Evolutionary conservation across 169 alveolate species (phyloP).

Genomic region (Perkinsus marinus): DNA sequence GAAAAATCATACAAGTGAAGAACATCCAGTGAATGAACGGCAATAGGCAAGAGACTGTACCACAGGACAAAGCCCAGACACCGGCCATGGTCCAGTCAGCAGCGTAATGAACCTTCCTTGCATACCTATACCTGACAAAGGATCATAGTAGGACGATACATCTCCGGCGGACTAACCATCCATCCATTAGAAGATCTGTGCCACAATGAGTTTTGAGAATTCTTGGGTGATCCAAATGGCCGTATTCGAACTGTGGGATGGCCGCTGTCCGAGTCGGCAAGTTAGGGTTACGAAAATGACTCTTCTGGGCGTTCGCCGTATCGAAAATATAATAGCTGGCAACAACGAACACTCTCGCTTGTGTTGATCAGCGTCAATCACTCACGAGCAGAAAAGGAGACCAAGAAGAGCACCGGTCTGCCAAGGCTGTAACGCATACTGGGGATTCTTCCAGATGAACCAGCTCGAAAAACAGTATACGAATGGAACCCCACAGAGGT

Average conservation of each 20-base stretch:
- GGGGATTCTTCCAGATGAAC: slow-evolving; percentile 2
- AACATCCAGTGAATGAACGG: slow-evolving; percentile 10
- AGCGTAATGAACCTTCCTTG: slow-evolving; percentile 14
- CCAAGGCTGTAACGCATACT: background rate
- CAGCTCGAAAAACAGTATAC: slow-evolving; percentile 7
- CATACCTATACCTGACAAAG: background rate
- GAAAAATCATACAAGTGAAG: slow-evolving; percentile 2
- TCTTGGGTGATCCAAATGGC: slow-evolving; percentile 6
- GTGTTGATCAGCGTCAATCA: too few relatives aligned
- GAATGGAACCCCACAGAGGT: slow-evolving; percentile 16
- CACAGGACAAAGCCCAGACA: slow-evolving; percentile 11
- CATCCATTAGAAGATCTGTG: slow-evolving; percentile 2
- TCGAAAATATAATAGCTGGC: slow-evolving; percentile 13
- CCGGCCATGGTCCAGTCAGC: slow-evolving; percentile 15
- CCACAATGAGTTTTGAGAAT: slow-evolving; percentile 7
- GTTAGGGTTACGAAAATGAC: background rate
- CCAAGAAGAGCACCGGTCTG: background rate
- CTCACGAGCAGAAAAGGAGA: background rate
- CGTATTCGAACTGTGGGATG: slow-evolving; percentile 14
- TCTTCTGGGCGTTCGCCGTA: slow-evolving; percentile 12
- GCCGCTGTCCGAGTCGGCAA: slow-evolving; percentile 3
- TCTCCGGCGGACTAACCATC: background rate
- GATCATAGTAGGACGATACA: background rate
- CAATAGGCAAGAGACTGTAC: background rate
- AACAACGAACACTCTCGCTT: too few relatives aligned